A percentile compares a stretch with the other conserved stretches of the same genome.
Conservation (phyloP, 805 yeast species). For the Wickerhamiella parazyma region DNA sequence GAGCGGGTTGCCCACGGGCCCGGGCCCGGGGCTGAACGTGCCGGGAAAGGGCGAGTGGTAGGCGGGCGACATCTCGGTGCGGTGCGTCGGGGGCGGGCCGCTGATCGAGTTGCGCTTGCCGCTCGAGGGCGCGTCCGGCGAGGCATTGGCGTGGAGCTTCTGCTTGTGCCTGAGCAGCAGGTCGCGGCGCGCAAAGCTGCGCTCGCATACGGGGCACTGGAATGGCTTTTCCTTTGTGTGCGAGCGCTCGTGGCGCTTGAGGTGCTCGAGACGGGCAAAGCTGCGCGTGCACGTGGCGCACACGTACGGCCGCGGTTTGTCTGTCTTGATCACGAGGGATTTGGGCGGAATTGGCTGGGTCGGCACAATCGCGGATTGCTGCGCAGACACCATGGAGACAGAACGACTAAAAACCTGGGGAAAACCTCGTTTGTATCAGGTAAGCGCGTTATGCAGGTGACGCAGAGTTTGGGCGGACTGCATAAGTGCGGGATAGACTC, state of each 20-base stretch:
- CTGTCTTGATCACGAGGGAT: constrained; percentile 71
- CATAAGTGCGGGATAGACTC: no score
- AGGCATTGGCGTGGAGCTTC: constrained; percentile 48
- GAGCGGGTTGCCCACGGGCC: constrained; percentile 2
- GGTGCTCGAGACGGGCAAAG: constrained; percentile 87
- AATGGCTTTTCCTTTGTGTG: constrained; percentile 95
- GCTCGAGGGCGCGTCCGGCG: not conserved
- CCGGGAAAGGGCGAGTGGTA: not conserved
- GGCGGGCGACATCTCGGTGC: not conserved
- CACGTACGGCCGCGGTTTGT: constrained; percentile 86
- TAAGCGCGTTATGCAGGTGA: not conserved
- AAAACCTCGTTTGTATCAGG: not conserved
- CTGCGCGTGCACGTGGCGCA: constrained; percentile 88
- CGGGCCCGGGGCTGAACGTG: constrained; percentile 2
- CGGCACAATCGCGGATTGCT: constrained; percentile 6
- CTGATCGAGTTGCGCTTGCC: constrained; percentile 9
- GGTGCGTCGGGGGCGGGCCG: constrained; percentile 3
- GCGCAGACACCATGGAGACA: constrained; percentile 4
- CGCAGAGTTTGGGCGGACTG: no score
- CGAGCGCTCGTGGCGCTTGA: constrained; percentile 83
- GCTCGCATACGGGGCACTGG: constrained; percentile 91
- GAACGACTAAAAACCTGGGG: constrained; percentile 7
- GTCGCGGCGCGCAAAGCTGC: constrained; percentile 81
- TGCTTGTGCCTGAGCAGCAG: constrained; percentile 78
- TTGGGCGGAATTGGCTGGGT: constrained; percentile 73